Conservation (phyloP, 495 filamentous ascomycete genomes). For the Penicillium cosmopolitanum region DNA sequence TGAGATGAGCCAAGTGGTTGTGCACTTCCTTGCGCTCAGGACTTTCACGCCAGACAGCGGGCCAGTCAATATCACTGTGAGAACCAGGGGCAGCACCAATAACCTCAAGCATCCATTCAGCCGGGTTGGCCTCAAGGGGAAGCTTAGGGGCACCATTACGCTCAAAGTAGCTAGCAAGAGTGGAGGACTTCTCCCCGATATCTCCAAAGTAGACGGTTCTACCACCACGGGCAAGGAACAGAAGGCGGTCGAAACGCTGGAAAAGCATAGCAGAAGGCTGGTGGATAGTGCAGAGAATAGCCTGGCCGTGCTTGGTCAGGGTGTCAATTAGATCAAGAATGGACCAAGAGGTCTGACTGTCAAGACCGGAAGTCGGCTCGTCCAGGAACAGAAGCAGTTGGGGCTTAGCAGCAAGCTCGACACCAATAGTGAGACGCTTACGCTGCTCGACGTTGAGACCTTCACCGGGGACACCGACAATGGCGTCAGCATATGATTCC, state of each 20-base stretch:
- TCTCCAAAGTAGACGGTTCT: constrained; percentile 90
- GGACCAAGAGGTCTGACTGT: constrained; percentile 89
- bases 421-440: constrained; percentile 86
- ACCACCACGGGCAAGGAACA: constrained; percentile 82
- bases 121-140: constrained; percentile 78
- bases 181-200: constrained; percentile 78
- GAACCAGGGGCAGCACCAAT: constrained; percentile 91
- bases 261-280: constrained; percentile 95
- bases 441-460: constrained; percentile 90
- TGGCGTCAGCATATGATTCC: constrained; percentile 55
- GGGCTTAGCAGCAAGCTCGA: constrained; percentile 89
- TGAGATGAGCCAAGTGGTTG: constrained; percentile 70
- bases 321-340: constrained; percentile 85
- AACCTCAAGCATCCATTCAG: constrained; percentile 95
- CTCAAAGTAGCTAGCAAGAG: constrained; percentile 79
- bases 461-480: constrained; percentile 51
- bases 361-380: constrained; percentile 87
- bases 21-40: constrained; percentile 70
- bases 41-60: constrained; percentile 75
- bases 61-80: constrained; percentile 79
- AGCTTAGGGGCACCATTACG: constrained; percentile 71
- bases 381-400: constrained; percentile 52
- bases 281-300: constrained; percentile 95
- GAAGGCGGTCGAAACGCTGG: constrained; percentile 87
- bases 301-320: constrained; percentile 84